Base-by-base conservation (phyloP, 2,329 filamentous ascomycete species). In the Pseudocercospora fuligena region DNA sequence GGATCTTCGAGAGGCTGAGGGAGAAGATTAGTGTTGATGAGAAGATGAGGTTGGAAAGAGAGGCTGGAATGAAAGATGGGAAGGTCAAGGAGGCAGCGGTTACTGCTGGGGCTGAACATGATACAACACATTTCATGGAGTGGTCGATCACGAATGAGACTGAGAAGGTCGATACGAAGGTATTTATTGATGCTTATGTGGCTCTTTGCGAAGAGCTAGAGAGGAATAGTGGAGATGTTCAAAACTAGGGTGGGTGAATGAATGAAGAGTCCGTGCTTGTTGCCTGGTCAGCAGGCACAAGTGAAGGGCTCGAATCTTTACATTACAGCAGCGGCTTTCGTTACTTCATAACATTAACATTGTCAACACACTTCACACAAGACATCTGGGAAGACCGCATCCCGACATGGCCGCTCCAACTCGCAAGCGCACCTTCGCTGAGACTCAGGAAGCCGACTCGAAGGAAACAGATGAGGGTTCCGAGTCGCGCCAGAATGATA, bases 171-270 rank as follows among this genome's bases (percentile, higher is more conserved):
- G 65, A 66, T 12, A 69, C 65, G n/a, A 11, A 61, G 29, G 66
- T 72, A 5, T 72, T 73, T 46, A 66, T 71, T n/a, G 63, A 72
- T 51, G 71, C 54, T 16, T 72, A 72, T 63, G 69, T 67, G 12
- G 63, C 59, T 19, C 54, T 73, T 21, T 72, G 70, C 51, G 54
- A 72, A 54, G 71, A 71, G 65, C 56, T 72, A 19, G 31, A 40
- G 54, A 1, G 36, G 14, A 27, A 36, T 43, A 8, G 23, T 16
- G 5, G n/a, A 16, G 56, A 8, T 33, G 31, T 33, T 12, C 11
- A 33, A 2, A 12, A 12, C 11, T 33, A 12, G 31, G 8, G 8
- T 31, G 29, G 8, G 8, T 31, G 29, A 31, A 31, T 31, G 29
- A 9, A 59, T 14, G 56, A 21, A n/a, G 31, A 59, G 56, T 8